phyloP scores from a whole-genome alignment of 805 yeast species.

The Maudiozyma bulderi region DNA sequence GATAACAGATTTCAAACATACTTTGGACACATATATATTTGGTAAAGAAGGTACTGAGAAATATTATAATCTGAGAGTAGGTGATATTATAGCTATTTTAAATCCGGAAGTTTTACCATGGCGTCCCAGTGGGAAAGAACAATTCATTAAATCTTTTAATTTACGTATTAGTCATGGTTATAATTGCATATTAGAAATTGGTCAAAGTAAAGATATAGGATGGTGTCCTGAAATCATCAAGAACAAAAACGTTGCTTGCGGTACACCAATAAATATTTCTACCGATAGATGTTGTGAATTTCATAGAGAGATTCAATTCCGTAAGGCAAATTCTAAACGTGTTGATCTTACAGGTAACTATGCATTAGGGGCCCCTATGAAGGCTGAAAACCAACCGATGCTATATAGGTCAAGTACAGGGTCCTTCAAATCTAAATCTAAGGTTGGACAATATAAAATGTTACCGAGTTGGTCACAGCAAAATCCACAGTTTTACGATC shows the following conservation, averaged over 20 bases:
- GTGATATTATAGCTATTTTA: constrained; percentile 63
- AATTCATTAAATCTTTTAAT: constrained; percentile 38
- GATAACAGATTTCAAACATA: constrained; percentile 58
- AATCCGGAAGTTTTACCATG: constrained; percentile 57
- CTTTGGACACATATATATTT: constrained; percentile 52
- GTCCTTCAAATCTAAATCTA: background rate
- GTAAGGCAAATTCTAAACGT: constrained; percentile 47
- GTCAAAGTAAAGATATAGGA: constrained; percentile 57
- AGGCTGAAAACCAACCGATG: constrained; percentile 7
- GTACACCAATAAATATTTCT: constrained; percentile 46
- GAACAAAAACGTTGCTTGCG: constrained; percentile 49
- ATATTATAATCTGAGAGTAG: constrained; percentile 65
- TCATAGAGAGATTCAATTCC: constrained; percentile 54
- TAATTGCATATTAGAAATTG: constrained; percentile 61
- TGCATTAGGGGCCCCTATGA: constrained; percentile 47
- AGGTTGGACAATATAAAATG: background rate
- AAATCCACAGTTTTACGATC: constrained; percentile 1
- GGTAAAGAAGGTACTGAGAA: constrained; percentile 52
- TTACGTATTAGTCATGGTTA: constrained; percentile 43
- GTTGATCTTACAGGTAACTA: constrained; percentile 65
- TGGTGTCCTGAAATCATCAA: constrained; percentile 45
- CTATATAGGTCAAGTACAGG: background rate
- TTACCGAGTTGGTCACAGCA: constrained; percentile 5
- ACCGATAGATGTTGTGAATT: constrained; percentile 54
- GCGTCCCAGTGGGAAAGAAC: constrained; percentile 17